Percentiles rank a stretch among this genome's conserved stretches.
phyloP scores from a whole-genome alignment of 2,329 filamentous ascomycete genomes.

The Pseudocercospora cruenta region DNA sequence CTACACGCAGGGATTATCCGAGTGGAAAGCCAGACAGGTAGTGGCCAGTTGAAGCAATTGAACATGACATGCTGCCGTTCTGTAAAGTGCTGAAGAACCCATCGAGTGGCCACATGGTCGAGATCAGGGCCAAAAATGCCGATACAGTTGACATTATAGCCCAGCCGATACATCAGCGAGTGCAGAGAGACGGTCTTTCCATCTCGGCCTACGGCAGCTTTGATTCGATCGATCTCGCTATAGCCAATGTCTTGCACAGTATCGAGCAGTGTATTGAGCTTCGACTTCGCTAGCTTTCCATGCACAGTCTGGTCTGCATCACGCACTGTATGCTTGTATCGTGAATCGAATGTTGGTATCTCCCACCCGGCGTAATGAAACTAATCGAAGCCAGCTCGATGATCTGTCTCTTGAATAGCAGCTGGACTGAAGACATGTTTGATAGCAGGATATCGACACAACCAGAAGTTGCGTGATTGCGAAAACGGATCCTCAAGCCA shows the following conservation, averaged over 20 bases:
- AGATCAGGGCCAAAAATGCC: slow-evolving; percentile 15
- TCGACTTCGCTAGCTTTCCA: slow-evolving; percentile 13
- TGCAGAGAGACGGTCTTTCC: slow-evolving; percentile 5
- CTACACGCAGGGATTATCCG: background rate
- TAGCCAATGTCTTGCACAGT: slow-evolving; percentile 10
- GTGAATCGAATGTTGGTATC: slow-evolving; percentile 11
- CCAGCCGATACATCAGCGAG: slow-evolving; percentile 14
- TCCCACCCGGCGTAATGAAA: slow-evolving; percentile 13
- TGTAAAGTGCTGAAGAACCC: slow-evolving; percentile 12
- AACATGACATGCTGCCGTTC: slow-evolving; percentile 12
- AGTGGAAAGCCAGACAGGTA: slow-evolving; percentile 9
- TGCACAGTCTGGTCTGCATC: slow-evolving; percentile 17
- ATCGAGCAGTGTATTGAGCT: slow-evolving; percentile 10
- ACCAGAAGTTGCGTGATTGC: slow-evolving; percentile 10
- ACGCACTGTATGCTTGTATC: slow-evolving; percentile 15
- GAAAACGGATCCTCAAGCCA: slow-evolving; percentile 13
- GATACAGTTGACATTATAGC: slow-evolving; percentile 18
- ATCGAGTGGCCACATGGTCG: slow-evolving; percentile 6
- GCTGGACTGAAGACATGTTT: slow-evolving; percentile 12
- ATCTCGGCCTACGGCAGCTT: background rate
- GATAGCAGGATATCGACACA: slow-evolving; percentile 5
- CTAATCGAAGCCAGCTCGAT: slow-evolving; percentile 12
- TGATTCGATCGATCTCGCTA: slow-evolving; percentile 12
- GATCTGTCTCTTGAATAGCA: slow-evolving; percentile 9
- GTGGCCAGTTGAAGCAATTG: slow-evolving; percentile 14